A percentile compares a stretch with the other conserved stretches of the same genome.
Conservation (phyloP, 1,139 yeast genomes). For the Scheffersomyces illinoinensis region DNA sequence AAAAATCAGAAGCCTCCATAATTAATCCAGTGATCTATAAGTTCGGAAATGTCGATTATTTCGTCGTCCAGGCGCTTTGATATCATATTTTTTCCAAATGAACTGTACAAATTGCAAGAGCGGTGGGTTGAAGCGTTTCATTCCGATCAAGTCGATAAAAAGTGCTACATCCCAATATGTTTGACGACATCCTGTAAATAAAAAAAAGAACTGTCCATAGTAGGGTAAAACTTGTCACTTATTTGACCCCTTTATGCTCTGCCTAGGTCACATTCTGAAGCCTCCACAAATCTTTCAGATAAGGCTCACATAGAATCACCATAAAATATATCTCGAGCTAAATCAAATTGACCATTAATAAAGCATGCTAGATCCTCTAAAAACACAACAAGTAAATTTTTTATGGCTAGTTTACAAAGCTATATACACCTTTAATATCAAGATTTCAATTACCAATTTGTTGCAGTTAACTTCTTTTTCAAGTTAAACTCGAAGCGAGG, state of each 20-base stretch:
- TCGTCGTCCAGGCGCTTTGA: neutral
- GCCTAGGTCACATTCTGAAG: neutral
- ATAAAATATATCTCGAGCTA: too few species aligned
- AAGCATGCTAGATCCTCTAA: neutral
- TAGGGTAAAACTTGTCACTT: neutral
- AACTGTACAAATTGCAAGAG: neutral
- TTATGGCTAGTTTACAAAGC: neutral
- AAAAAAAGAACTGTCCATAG: neutral
- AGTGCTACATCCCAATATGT: neutral
- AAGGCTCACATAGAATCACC: neutral
- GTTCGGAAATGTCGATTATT: neutral
- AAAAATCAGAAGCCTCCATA: neutral
- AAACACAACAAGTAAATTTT: neutral
- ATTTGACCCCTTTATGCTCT: neutral
- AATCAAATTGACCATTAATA: too few species aligned
- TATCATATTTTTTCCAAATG: neutral
- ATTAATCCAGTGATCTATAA: neutral
- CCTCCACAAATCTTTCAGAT: neutral
- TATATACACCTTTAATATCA: neutral
- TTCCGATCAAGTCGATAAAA: neutral
- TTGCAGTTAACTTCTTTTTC: neutral
- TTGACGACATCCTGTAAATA: neutral
- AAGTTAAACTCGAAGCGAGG: neutral
- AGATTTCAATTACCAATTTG: neutral
- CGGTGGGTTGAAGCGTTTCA: neutral